Percentiles rank a stretch among this genome's conserved stretches.
Conservation (phyloP, 129 eudicot species). For the Glebionis coronaria region DNA sequence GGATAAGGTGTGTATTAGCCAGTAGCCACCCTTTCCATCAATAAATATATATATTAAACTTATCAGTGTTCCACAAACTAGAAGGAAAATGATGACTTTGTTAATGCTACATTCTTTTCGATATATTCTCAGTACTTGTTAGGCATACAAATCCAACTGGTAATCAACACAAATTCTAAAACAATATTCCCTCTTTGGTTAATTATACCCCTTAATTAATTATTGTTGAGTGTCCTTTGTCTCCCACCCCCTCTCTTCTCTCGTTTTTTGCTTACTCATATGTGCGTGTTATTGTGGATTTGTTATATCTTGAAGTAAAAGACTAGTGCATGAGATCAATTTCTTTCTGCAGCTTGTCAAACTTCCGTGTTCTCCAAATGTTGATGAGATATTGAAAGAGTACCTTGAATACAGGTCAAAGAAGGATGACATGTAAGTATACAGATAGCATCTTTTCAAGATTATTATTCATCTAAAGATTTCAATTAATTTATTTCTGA, state of each 20-base stretch:
- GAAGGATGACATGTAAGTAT: slow-evolving; percentile 59
- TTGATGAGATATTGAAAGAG: slow-evolving; percentile 49
- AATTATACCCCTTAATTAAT: too few relatives aligned
- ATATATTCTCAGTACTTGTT: background rate
- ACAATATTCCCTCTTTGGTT: too few relatives aligned
- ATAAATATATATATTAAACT: background rate
- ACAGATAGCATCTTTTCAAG: too few relatives aligned
- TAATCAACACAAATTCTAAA: too few relatives aligned
- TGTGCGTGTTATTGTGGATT: background rate
- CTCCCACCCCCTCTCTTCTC: background rate
- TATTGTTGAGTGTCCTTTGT: too few relatives aligned
- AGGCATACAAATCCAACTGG: too few relatives aligned
- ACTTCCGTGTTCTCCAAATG: slow-evolving; percentile 77
- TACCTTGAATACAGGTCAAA: slow-evolving; percentile 47
- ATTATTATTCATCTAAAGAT: too few relatives aligned
- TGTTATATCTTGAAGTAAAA: background rate
- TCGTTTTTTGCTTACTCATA: background rate
- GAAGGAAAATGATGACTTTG: background rate
- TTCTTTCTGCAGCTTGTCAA: slow-evolving; percentile 56
- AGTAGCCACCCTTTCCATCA: slow-evolving; percentile 3
- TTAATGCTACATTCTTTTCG: slow-evolving; percentile 7
- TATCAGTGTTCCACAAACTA: background rate
- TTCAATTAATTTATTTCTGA: too few relatives aligned
- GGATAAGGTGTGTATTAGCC: slow-evolving; percentile 53
- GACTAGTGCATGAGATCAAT: background rate